Evolutionary conservation across 306 rosid genomes (phyloP).

Genomic region (Hylodesmum podocarpum): DNA sequence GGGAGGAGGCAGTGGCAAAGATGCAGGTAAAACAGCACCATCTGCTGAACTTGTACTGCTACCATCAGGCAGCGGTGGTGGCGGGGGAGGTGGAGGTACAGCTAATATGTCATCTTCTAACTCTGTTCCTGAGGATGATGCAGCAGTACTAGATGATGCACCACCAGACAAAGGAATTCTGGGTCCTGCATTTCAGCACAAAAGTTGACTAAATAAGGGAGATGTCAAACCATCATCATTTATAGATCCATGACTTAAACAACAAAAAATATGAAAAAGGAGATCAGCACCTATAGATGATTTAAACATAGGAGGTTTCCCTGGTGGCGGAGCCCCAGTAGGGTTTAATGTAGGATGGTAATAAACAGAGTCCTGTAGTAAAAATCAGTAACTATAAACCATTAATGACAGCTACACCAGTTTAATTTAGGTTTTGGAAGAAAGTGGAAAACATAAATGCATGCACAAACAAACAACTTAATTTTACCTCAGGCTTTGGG

Average conservation of each 20-base stretch:
- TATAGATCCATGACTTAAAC: slow-evolving; percentile 5
- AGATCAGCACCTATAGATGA: slow-evolving; percentile 74
- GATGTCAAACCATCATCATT: slow-evolving; percentile 16
- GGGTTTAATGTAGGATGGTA: slow-evolving; percentile 93
- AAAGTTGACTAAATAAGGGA: slow-evolving; percentile 23
- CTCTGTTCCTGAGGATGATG: slow-evolving; percentile 74
- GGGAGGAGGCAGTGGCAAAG: slow-evolving; percentile 94
- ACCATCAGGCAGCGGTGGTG: slow-evolving; percentile 67
- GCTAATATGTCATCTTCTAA: slow-evolving; percentile 61
- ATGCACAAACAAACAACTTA: background rate
- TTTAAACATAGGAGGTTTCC: slow-evolving; percentile 97
- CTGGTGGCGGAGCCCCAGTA: slow-evolving; percentile 99
- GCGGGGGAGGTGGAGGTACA: slow-evolving; percentile 77
- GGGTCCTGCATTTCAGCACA: slow-evolving; percentile 66
- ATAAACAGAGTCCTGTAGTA: slow-evolving; percentile 77
- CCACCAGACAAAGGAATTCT: slow-evolving; percentile 83
- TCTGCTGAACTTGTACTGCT: slow-evolving; percentile 48
- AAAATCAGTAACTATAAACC: background rate
- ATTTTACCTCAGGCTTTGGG: slow-evolving; percentile 86
- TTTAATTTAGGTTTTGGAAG: slow-evolving; percentile 13
- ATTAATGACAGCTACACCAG: background rate
- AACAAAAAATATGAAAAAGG: slow-evolving; percentile 21
- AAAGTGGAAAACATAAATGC: background rate
- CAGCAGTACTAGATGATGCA: slow-evolving; percentile 75
- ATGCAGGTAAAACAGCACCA: slow-evolving; percentile 62